Evolutionary conservation across 345 rosid species (phyloP), one percentile per base, ranked within the genome.

Genomic region (Erysimum cheiranthoides): DNA sequence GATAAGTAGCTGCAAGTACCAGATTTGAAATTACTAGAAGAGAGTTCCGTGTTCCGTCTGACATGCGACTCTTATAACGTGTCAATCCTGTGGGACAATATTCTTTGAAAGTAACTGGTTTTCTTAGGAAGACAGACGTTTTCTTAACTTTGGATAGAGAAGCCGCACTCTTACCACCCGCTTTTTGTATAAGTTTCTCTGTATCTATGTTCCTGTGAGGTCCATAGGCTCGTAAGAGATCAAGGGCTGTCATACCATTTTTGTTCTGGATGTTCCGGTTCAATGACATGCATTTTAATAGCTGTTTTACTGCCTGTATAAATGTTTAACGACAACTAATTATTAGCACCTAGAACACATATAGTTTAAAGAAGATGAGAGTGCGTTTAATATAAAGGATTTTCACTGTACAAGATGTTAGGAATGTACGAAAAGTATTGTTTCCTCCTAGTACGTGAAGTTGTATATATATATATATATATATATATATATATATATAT

Each of bases 11-110:
- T 39, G 65, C 17, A 52, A 75, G 68, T 8, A 79, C 71, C 47
- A 82, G 18, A 21, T 74, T 54, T 3, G 80, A 21, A 17, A 74
- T 78, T 18, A 82, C 83, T 10, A 84, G 76, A 47, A 84, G 50
- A 1, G 67, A 16, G 32, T 59, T 79, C 8, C 79, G 66, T n/a
- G 17, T 36, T 25, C 71, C 68, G 3, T 71, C 43, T 18, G 83
- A 7, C 34, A 66, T 30, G 2, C 5, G 2, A 16, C 30, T 64
- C 36, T 30, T 43, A 3, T 31, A 42, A 9, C 70, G 70, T 21
- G 12, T 16, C 45, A 73, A 2, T 5, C 12, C 4, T 17, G 56
- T 73, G 0, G 11, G 12, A 54, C 45, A 53, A 53, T 40, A 21
- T 32, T 53, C 63, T 17, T 0, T 0, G 3, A 73, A 73, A 9